A percentile compares a stretch with the other conserved stretches of the same genome.
Evolutionary conservation across 164 flowering plant genomes (phyloP).

Genomic region (Vitis riparia): DNA sequence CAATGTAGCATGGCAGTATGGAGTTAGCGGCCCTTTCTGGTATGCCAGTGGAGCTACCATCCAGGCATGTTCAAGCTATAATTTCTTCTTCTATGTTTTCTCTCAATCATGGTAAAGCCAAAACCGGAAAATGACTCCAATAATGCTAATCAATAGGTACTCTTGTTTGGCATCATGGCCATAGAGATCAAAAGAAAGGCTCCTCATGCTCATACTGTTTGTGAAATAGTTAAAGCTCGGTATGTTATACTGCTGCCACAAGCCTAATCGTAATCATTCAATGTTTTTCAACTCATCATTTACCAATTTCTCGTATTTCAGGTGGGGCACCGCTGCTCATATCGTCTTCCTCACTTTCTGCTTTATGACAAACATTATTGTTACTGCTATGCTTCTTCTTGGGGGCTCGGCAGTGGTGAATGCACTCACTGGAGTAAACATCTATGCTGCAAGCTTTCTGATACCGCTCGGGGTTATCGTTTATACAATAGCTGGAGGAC

Average conservation of each 20-base stretch:
- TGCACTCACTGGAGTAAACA: slow-evolving; percentile 94
- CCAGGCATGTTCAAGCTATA: slow-evolving; percentile 48
- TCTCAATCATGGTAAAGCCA: background rate
- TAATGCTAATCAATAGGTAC: slow-evolving; percentile 46
- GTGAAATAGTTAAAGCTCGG: slow-evolving; percentile 96
- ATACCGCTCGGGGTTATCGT: slow-evolving; percentile 94
- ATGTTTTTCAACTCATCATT: background rate
- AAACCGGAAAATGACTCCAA: background rate
- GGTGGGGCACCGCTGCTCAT: slow-evolving; percentile 94
- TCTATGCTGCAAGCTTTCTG: slow-evolving; percentile 93
- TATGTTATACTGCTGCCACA: slow-evolving; percentile 14
- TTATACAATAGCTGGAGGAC: slow-evolving; percentile 92
- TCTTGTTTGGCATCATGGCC: slow-evolving; percentile 92
- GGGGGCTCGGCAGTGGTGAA: slow-evolving; percentile 98
- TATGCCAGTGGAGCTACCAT: slow-evolving; percentile 97
- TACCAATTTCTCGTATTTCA: slow-evolving; percentile 20
- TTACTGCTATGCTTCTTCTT: slow-evolving; percentile 96
- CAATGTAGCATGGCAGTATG: slow-evolving; percentile 96
- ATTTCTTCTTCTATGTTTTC: background rate
- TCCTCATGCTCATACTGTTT: slow-evolving; percentile 92
- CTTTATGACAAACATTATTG: slow-evolving; percentile 88
- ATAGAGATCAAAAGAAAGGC: slow-evolving; percentile 98
- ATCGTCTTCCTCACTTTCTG: slow-evolving; percentile 81
- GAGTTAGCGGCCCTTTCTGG: slow-evolving; percentile 97
- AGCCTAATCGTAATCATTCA: background rate